These are phyloP conservation scores for Clohesyomyces aquaticus DNA, from an alignment of 495 filamentous ascomycete species.

Conservation along the genomic window DNA sequence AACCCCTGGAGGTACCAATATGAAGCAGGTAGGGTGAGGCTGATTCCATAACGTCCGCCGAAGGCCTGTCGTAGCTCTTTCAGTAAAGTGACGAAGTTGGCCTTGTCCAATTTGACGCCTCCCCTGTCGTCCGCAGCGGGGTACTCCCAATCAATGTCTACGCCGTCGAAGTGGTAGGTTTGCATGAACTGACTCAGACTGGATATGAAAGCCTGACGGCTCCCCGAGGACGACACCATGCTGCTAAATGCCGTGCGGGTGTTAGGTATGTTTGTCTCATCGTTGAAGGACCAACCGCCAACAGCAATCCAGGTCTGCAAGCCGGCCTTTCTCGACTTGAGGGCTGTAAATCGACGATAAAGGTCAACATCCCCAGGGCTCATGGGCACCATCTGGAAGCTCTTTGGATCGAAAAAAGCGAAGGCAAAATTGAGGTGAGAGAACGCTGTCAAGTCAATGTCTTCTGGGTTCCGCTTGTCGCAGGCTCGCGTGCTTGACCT, in stretches of 20 bases:
- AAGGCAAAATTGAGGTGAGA: conserved; percentile 49
- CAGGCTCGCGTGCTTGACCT: conserved; percentile 9
- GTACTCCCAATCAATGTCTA: conserved; percentile 59
- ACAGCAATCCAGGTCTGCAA: conserved; percentile 16
- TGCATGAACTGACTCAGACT: conserved; percentile 53
- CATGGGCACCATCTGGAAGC: conserved; percentile 40
- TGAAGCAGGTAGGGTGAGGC: conserved; percentile 44
- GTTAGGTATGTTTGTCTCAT: conserved; percentile 28
- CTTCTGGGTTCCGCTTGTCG: conserved; percentile 10
- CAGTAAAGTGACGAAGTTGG: conserved; percentile 53
- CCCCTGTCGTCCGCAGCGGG: conserved; percentile 54
- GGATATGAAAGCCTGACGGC: conserved; percentile 50
- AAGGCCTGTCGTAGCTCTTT: conserved; percentile 50
- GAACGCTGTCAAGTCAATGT: conserved; percentile 2
- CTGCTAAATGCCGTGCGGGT: conserved; percentile 46
- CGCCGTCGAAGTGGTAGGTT: conserved; percentile 56
- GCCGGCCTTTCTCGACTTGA: conserved; percentile 43
- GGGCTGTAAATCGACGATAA: conserved; percentile 37
- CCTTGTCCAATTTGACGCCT: conserved; percentile 48
- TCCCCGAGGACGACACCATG: conserved; percentile 38
- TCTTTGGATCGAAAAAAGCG: conserved; percentile 40
- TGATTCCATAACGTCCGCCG: conserved; percentile 48
- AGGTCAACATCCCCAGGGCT: conserved; percentile 19
- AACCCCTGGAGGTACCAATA: conserved; percentile 13
- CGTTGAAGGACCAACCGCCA: conserved; percentile 15